Percentiles rank a stretch among this genome's conserved stretches.
Evolutionary conservation across 768 basidiomycete species (phyloP).

Genomic region (Suillus placidus): DNA sequence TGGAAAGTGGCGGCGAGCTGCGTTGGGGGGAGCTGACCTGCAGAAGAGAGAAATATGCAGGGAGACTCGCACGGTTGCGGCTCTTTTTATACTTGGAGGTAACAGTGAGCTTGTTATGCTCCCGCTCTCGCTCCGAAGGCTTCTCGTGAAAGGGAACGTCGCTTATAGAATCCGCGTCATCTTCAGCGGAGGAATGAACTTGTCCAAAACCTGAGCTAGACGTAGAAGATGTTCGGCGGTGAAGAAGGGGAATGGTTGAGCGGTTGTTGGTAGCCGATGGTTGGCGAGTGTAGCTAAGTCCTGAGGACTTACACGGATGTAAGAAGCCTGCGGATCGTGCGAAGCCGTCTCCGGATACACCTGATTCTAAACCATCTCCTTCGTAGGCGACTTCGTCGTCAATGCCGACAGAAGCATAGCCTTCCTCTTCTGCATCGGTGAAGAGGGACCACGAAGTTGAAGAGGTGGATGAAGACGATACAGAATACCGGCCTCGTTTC

Average conservation of each 20-base stretch:
- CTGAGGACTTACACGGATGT: constrained; percentile 42
- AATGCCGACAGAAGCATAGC: constrained; percentile 30
- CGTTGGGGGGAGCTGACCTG: constrained; percentile 51
- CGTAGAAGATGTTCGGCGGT: constrained; percentile 54
- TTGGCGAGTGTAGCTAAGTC: constrained; percentile 66
- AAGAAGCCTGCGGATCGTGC: constrained; percentile 45
- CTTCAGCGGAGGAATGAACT: constrained; percentile 47
- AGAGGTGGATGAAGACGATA: constrained; percentile 65
- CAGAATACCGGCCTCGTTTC: constrained; percentile 52
- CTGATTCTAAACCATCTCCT: constrained; percentile 40
- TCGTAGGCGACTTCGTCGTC: constrained; percentile 38
- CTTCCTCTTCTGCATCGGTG: constrained; percentile 67
- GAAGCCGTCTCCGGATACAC: constrained; percentile 38
- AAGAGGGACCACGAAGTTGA: constrained; percentile 67
- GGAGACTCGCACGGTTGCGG: constrained; percentile 73
- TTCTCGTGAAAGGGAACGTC: constrained; percentile 34
- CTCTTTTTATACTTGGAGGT: constrained; percentile 48
- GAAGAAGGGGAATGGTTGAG: constrained; percentile 59
- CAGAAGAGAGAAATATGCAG: constrained; percentile 75
- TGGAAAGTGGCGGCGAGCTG: constrained; percentile 39
- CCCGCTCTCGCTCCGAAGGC: constrained; percentile 28
- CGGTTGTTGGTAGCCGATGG: constrained; percentile 73
- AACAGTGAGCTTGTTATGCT: constrained; percentile 31
- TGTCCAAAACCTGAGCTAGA: constrained; percentile 38
- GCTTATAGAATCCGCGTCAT: constrained; percentile 42